A percentile compares a stretch with the other conserved stretches of the same genome.
phyloP scores from a whole-genome alignment of 352 stramenopile species.

The Globisporangium carolinianum region DNA sequence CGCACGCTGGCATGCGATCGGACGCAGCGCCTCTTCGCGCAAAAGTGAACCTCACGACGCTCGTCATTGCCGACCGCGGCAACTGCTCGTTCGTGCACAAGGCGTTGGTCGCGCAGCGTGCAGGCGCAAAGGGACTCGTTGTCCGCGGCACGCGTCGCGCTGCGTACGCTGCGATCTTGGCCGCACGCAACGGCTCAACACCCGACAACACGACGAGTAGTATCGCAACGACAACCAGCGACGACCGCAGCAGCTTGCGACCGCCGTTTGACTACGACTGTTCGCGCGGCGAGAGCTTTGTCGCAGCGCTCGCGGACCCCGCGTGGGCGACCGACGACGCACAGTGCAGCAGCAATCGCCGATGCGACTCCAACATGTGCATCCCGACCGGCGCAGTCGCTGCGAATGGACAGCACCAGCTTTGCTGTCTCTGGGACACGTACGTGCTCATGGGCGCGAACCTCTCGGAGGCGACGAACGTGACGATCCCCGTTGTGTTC shows the following conservation, averaged over 20 bases:
- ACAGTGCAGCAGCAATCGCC: constrained; percentile 19
- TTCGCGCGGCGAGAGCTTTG: constrained; percentile 43
- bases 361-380: constrained; percentile 48
- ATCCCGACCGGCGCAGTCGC: constrained; percentile 42
- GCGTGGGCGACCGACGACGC: constrained; percentile 44
- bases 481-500: constrained; percentile 62
- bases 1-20: background rate
- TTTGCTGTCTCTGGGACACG: constrained; percentile 80
- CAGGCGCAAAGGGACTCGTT: constrained; percentile 47
- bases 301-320: constrained; percentile 25
- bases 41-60: constrained; percentile 13
- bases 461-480: constrained; percentile 23
- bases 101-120: constrained; percentile 37
- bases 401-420: constrained; percentile 24
- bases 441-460: constrained; percentile 74
- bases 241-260: constrained; percentile 8
- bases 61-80: constrained; percentile 62
- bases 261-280: constrained; percentile 73
- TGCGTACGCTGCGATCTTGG: constrained; percentile 43
- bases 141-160: constrained; percentile 51
- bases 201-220: constrained; percentile 21
- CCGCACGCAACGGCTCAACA: constrained; percentile 20
- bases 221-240: background rate
- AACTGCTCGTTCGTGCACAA: constrained; percentile 76
- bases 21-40: background rate